Conservation (phyloP, 345 rosid genomes). For the Aurinia saxatilis region DNA sequence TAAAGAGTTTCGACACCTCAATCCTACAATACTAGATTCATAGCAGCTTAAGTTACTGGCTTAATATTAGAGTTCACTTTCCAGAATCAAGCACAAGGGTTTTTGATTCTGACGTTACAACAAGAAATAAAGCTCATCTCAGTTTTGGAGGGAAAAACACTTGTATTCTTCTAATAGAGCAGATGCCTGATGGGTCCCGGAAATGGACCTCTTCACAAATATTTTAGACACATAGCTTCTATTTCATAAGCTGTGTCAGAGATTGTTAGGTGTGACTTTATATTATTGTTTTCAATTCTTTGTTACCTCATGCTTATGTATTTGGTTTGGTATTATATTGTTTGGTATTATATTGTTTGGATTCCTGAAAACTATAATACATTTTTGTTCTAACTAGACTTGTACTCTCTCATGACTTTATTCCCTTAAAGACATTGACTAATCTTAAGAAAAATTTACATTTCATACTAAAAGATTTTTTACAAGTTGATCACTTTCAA, state of each 20-base stretch:
- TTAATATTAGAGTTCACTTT: background rate
- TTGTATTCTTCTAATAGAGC: constrained; percentile 3
- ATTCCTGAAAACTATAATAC: background rate
- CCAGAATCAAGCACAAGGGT: constrained; percentile 26
- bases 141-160: constrained; percentile 25
- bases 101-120: constrained; percentile 20
- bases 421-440: background rate
- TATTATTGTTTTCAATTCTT: background rate
- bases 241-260: constrained; percentile 27
- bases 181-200: constrained; percentile 20
- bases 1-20: background rate
- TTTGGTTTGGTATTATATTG: constrained; percentile 2
- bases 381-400: background rate
- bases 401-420: constrained; percentile 1
- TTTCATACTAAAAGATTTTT: background rate
- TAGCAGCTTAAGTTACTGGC: background rate
- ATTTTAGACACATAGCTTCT: constrained; percentile 19
- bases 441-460: background rate
- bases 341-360: constrained; percentile 8
- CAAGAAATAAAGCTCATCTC: constrained; percentile 16
- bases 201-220: constrained; percentile 20
- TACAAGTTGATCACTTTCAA: constrained; percentile 12
- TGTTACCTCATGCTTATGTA: constrained; percentile 11
- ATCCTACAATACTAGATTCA: background rate
- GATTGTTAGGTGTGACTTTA: constrained; percentile 24